Evolutionary conservation across 257 asterid species (phyloP).

Genomic region (Dorcoceras hygrometricum): DNA sequence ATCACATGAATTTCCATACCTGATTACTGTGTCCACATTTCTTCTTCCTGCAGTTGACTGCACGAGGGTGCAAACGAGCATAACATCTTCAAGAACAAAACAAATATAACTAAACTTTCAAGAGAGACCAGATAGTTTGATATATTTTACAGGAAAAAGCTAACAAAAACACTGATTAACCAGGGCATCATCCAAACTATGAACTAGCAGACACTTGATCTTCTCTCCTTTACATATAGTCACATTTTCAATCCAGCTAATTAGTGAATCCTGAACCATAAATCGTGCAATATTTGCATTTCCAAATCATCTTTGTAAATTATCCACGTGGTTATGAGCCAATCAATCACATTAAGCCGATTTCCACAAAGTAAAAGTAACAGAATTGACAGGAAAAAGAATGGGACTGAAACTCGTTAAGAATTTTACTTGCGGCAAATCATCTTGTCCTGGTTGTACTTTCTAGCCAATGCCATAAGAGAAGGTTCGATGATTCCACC

Average conservation of each 20-base stretch:
- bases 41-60: slow-evolving; percentile 56
- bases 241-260: neutral
- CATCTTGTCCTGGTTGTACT: slow-evolving; percentile 44
- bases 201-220: neutral
- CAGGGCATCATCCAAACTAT: neutral
- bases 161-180: too few relatives aligned
- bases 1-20: slow-evolving; percentile 25
- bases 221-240: neutral
- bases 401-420: neutral
- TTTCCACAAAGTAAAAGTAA: neutral
- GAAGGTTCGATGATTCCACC: slow-evolving; percentile 39
- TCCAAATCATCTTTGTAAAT: neutral
- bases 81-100: slow-evolving; percentile 31
- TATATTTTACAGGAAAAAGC: neutral
- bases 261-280: neutral
- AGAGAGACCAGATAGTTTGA: neutral
- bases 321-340: neutral
- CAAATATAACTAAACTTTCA: neutral
- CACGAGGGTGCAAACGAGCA: slow-evolving; percentile 46
- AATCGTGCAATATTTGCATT: neutral
- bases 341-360: neutral
- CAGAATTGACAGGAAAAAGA: neutral
- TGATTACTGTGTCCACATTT: slow-evolving; percentile 51
- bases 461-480: slow-evolving; percentile 52
- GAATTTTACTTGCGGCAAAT: slow-evolving; percentile 30